phyloP scores from a whole-genome alignment of 495 filamentous ascomycete genomes.

The Choiromyces venosus region DNA sequence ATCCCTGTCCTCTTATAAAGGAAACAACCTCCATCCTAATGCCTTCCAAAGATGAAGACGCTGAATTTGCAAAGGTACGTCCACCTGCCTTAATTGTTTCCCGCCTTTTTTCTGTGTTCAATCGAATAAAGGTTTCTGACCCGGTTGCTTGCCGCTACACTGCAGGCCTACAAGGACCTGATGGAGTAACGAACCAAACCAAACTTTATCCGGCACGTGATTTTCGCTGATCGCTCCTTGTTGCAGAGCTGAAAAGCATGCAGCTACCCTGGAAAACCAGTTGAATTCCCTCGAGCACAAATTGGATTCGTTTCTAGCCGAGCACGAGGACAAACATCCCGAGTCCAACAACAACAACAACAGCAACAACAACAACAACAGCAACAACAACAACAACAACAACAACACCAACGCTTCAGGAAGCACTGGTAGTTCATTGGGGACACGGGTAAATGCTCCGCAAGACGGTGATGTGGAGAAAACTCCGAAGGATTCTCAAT shows the following conservation, averaged over 20 bases:
- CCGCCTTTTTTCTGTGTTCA: not conserved
- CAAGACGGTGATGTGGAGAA: not conserved
- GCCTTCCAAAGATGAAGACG: conserved; percentile 32
- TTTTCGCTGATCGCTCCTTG: conserved; percentile 13
- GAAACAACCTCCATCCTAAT: conserved; percentile 3
- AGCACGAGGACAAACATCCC: conserved; percentile 48
- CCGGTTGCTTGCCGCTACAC: conserved; percentile 8
- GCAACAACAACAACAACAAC: conserved; percentile 77
- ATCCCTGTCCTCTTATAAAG: not conserved
- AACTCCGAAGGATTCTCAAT: not conserved
- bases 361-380: conserved; percentile 74
- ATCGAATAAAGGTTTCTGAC: not conserved
- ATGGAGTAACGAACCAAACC: conserved; percentile 23
- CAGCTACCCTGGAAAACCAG: conserved; percentile 32
- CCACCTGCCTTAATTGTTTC: not conserved
- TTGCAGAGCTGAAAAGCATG: conserved; percentile 33
- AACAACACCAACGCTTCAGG: conserved; percentile 77
- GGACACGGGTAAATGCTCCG: not conserved
- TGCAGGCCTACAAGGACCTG: conserved; percentile 34
- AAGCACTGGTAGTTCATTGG: conserved; percentile 53
- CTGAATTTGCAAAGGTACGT: conserved; percentile 31
- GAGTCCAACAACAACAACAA: conserved; percentile 70
- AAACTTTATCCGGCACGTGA: not conserved
- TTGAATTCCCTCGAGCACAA: conserved; percentile 33
- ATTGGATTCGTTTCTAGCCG: conserved; percentile 32